Conservation (phyloP, 2,329 filamentous ascomycete genomes). For the Hymenoscyphus occultus region DNA sequence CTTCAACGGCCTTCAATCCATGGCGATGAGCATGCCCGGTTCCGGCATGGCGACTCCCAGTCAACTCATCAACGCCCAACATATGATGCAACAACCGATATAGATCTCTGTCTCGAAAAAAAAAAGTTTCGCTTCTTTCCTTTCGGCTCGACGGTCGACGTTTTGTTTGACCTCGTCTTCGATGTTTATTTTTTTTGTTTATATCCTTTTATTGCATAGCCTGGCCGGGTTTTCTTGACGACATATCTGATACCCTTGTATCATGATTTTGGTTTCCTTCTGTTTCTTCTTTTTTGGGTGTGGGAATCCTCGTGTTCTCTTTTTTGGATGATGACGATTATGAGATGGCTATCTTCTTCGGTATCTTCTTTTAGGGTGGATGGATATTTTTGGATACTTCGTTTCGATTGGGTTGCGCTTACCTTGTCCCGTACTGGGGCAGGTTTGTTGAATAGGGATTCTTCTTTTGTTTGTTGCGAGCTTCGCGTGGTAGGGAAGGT, state of each 20-base stretch:
- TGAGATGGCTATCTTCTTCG: conserved; percentile 11
- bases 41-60: conserved; percentile 38
- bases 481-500: not conserved
- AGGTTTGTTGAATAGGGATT: conserved; percentile 5
- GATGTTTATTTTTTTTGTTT: conserved; percentile 19
- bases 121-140: conserved; percentile 16
- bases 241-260: conserved; percentile 13
- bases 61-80: conserved; percentile 38
- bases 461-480: not conserved
- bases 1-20: conserved; percentile 26
- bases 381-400: not conserved
- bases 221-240: conserved; percentile 22
- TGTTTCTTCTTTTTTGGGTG: conserved; percentile 14
- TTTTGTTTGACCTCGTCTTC: conserved; percentile 8
- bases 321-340: conserved; percentile 18
- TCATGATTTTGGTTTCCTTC: conserved; percentile 18
- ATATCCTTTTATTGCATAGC: conserved; percentile 34
- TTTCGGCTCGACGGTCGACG: conserved; percentile 15
- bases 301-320: not conserved
- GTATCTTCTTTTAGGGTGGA: not conserved
- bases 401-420: not conserved
- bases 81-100: conserved; percentile 38
- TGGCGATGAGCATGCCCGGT: conserved; percentile 31
- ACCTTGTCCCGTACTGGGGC: not conserved
- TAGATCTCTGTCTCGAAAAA: conserved; percentile 19